Base-by-base conservation (phyloP, 2,329 filamentous ascomycete genomes). In the Colletotrichum truncatum region DNA sequence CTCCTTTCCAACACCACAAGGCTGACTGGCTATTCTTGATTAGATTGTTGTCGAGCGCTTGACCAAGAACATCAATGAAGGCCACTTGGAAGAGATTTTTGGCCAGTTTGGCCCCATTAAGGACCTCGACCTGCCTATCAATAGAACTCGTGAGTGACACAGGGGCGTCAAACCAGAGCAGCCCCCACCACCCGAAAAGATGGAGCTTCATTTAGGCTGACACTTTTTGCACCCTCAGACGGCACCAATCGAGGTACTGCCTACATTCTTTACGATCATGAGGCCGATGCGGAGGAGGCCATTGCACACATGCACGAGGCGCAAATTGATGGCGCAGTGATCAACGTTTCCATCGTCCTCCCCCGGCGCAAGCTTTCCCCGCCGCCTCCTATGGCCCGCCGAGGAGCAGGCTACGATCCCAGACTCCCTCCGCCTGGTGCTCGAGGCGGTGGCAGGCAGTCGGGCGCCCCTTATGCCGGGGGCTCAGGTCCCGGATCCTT, bases 291-390 rank as follows among this genome's bases (percentile, higher is more conserved):
- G 23, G 93, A 98, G 78, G 85, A 89, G 12, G 96, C 96, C 26
- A 97, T 98, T 71, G 89, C 94, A 16, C 93, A 97, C 76, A 98
- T 99, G 96, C 96, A 99, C 78, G 96, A 99, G 80, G 93, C 93
- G n/a, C 93, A 97, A 74, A 81, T 97, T 26, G 94, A 98, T 77
- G 94, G 94, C 54, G 88, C 90, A 21, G 84, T 89, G 38, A 90
- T 98, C 73, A 91, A 91, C 73, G 94, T 98, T 51, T 96, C 93
- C 45, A 96, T 98, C 70, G 93, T 97, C 25, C 84, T 97, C 34
- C 93, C 93, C 0, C 88, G 92, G 52, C 89, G 92, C 72, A 93
- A 93, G 71, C 93, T 97, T 73, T 94, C 93, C 6, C 89, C 89
- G 16, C 89, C 91, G 46, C 94, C 94, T 14, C 93, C 93, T 1